These are phyloP conservation scores for Akanthomyces dipterigenus DNA, from an alignment of 2,329 filamentous ascomycete species.

Conservation along the genomic window DNA sequence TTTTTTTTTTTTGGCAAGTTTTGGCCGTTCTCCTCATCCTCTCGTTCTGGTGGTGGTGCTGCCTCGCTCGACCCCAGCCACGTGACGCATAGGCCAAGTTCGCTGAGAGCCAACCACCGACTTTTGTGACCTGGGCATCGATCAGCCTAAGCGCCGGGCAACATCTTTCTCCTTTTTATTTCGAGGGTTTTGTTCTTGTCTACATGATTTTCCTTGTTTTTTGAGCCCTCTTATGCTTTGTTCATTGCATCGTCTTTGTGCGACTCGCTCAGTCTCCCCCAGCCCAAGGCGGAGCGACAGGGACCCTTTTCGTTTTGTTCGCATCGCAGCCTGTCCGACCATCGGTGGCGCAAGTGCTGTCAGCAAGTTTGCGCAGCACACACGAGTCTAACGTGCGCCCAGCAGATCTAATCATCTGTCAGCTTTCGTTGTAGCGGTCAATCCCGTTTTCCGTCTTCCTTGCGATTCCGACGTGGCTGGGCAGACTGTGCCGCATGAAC, in stretches of 20 bases:
- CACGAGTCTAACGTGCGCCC: neutral
- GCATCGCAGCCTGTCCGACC: neutral
- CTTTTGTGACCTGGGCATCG: conserved; percentile 1
- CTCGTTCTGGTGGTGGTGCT: neutral
- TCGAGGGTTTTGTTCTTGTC: neutral
- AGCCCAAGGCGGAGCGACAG: neutral
- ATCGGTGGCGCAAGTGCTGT: neutral
- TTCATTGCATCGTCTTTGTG: neutral
- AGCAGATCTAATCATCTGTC: neutral
- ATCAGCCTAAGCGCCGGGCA: conserved; percentile 3
- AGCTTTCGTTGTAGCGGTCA: neutral
- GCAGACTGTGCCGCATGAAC: neutral
- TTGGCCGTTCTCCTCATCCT: neutral
- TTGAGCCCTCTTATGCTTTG: neutral
- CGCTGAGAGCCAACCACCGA: conserved; percentile 11
- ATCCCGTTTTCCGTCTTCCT: neutral
- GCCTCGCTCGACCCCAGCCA: conserved; percentile 5
- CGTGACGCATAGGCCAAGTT: conserved; percentile 7
- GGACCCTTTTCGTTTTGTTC: neutral
- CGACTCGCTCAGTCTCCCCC: neutral
- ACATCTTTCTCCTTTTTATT: neutral
- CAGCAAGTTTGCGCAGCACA: neutral
- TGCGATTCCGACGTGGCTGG: neutral
- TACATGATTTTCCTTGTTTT: neutral
- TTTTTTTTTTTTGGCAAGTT: neutral